Conservation (phyloP, 441 rosid genomes). For the Mallotus repandus region DNA sequence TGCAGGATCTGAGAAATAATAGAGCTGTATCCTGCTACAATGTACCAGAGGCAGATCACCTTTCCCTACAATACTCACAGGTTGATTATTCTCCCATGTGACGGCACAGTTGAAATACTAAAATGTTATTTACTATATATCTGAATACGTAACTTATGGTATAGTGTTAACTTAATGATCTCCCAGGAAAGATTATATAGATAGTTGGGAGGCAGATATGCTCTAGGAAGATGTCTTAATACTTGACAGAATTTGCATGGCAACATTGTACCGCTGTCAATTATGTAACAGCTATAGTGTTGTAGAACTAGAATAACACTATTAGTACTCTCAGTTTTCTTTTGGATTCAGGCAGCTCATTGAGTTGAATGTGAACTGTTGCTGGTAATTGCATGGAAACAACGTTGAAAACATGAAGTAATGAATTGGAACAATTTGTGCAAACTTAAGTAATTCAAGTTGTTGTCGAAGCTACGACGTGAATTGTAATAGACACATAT, state of each 20-base stretch:
- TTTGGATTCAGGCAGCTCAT: conserved; percentile 1
- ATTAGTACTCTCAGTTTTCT: neutral
- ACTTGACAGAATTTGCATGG: neutral
- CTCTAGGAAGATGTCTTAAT: conserved; percentile 4
- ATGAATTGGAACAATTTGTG: neutral
- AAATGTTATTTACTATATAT: neutral
- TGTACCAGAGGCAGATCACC: conserved; percentile 17
- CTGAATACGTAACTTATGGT: neutral
- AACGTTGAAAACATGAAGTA: neutral
- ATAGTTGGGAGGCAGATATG: conserved; percentile 22
- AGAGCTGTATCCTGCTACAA: neutral
- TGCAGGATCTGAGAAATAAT: conserved; percentile 16
- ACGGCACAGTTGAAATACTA: conserved; percentile 9
- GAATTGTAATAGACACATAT: neutral
- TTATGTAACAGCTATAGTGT: conserved; percentile 10
- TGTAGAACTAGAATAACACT: neutral
- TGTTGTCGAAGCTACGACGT: neutral
- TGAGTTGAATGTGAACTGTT: neutral
- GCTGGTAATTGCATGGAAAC: neutral
- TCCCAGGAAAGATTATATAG: conserved; percentile 26
- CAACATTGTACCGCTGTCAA: conserved; percentile 2
- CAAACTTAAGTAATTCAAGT: neutral
- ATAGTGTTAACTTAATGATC: conserved; percentile 10
- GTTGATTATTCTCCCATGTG: conserved; percentile 3
- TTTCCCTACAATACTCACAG: neutral